phyloP scores from a whole-genome alignment of 208 protist species.

The Acanthamoeba rhysodes region DNA sequence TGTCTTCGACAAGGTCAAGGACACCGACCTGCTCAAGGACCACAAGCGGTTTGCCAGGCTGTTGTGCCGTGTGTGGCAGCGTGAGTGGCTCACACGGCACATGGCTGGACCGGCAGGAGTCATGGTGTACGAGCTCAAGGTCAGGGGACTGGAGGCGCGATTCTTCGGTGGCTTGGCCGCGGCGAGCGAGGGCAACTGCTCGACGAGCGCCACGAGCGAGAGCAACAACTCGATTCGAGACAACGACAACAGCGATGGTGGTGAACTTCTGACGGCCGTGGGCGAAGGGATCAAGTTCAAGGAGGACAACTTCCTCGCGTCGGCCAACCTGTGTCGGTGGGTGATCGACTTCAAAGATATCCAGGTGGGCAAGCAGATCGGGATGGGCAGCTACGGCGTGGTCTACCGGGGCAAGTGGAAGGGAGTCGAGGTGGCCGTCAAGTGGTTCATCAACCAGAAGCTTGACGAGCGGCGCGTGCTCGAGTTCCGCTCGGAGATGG shows the following conservation, averaged over 20 bases:
- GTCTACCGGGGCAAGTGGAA: conserved; percentile 71
- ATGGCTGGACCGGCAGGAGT: too few species aligned
- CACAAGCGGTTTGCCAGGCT: too few species aligned
- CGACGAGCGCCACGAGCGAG: too few species aligned
- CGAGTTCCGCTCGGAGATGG: conserved; percentile 66
- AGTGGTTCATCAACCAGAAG: conserved; percentile 71
- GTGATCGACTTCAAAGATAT: conserved; percentile 31
- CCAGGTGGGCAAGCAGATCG: conserved; percentile 49
- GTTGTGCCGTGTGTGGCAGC: too few species aligned
- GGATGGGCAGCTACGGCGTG: conserved; percentile 58
- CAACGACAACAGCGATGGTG: not conserved
- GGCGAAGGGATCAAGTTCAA: conserved; percentile 7
- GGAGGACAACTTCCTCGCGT: conserved; percentile 57
- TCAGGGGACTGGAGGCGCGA: not conserved
- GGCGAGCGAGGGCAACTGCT: not conserved
- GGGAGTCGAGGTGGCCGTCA: conserved; percentile 67
- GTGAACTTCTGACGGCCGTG: not conserved
- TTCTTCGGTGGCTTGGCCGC: conserved; percentile 18
- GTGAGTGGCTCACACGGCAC: too few species aligned
- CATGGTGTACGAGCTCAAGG: conserved; percentile 44
- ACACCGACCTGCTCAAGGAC: too few species aligned
- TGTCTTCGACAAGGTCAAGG: too few species aligned
- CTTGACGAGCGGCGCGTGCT: conserved; percentile 41
- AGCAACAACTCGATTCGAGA: too few species aligned
- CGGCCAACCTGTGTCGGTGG: conserved; percentile 66